A percentile compares a stretch with the other conserved stretches of the same genome.
Conservation (phyloP, 2,329 filamentous ascomycete species). For the Aspergillus caelatus region DNA sequence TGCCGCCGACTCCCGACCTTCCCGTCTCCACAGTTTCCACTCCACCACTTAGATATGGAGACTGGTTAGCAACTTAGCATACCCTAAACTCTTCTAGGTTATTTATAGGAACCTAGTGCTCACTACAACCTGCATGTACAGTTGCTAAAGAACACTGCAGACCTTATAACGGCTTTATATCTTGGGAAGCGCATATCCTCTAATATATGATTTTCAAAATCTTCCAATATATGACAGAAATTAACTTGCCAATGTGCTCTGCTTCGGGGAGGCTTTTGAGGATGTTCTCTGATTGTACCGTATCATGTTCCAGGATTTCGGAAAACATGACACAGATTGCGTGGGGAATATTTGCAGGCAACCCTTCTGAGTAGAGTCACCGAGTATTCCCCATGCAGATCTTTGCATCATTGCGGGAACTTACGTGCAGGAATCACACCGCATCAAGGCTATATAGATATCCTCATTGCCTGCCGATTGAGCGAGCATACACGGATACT, state of each 20-base stretch:
- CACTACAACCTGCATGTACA: not conserved
- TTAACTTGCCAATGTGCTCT: no score
- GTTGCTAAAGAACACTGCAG: not conserved
- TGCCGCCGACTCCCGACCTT: slow-evolving; percentile 3
- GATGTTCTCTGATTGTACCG: not conserved
- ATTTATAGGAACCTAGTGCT: not conserved
- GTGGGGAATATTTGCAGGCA: no score
- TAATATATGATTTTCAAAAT: no score
- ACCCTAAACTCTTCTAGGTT: slow-evolving; percentile 2
- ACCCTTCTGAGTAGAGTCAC: not conserved
- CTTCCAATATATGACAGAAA: no score
- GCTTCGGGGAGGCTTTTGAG: not conserved
- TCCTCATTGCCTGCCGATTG: no score
- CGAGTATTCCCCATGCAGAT: not conserved
- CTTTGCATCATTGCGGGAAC: no score
- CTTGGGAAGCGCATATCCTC: no score
- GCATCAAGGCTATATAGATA: no score
- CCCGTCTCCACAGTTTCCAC: slow-evolving; percentile 18
- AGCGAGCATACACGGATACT: no score
- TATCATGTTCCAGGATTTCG: not conserved
- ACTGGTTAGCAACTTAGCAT: not conserved
- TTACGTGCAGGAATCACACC: no score
- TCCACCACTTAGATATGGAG: not conserved
- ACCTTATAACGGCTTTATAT: not conserved
- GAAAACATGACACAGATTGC: no score